Base-by-base conservation (phyloP, 2,329 filamentous ascomycete genomes). In the Xylariaceae sp. region DNA sequence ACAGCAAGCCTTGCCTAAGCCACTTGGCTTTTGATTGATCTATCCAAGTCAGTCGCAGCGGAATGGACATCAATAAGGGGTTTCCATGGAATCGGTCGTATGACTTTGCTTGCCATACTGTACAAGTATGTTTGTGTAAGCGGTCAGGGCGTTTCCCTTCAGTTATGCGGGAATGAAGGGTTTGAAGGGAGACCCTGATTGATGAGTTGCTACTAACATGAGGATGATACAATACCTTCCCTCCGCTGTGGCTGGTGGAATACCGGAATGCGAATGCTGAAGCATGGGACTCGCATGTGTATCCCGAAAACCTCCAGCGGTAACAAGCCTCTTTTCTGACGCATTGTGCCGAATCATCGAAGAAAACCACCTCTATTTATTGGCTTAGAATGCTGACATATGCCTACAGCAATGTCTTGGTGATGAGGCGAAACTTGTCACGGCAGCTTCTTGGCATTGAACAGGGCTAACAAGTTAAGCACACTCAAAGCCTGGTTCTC, bases 301-400 rank as follows among this genome's bases (percentile, higher is more conserved):
- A 52, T 53, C 59, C 59, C 63, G 61, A 57, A 62, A 63, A 65
- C 62, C 59, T 59, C 23, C 13, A 35, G 11, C 48, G 30, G 47
- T 53, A 63, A 44, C 53, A 51, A 57, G 54, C 60, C 57, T 55
- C 11, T 62, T 51, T 45, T 53, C 47, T 42, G 44, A 59, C 4
- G 15, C 18, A 17, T 35, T 58, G 34, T 51, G 53, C 54, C 18
- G 39, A 48, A 48, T 13, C 10, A 37, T 7, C 35, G 18, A 30
- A 30, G 23, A 30, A 30, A 30, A 30, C 23, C 23, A 30, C 23
- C 23, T 15, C 34, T 49, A 5, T 53, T 17, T 10, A 45, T 23
- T 42, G 5, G 35, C 30, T 37, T 45, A 48, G n/a, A 37, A 13
- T 10, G 15, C 13, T 37, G 3, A 23, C 35, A 51, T 45, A 4